phyloP scores from a whole-genome alignment of 257 asterid genomes.

The Parsonsia alboflavescens region DNA sequence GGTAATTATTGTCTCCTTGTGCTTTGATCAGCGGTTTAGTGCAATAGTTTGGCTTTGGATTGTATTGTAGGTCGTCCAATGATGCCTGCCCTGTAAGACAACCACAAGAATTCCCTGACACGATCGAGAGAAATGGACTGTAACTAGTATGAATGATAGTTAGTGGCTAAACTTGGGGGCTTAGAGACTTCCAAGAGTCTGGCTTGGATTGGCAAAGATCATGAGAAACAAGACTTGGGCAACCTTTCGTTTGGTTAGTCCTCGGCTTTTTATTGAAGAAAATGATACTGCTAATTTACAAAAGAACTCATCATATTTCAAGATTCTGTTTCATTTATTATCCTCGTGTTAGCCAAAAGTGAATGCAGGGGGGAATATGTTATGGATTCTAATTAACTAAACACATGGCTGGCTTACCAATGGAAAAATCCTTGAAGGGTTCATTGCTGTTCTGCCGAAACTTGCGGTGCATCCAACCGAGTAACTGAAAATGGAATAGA shows the following conservation, averaged over 20 bases:
- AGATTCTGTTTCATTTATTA: background rate
- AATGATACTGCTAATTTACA: background rate
- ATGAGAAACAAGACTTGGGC: background rate
- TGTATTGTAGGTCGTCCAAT: slow-evolving; percentile 34
- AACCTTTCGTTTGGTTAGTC: background rate
- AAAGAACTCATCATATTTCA: background rate
- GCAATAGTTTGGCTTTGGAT: slow-evolving; percentile 27
- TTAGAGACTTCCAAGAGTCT: background rate
- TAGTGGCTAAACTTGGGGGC: background rate
- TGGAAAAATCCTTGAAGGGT: slow-evolving; percentile 54
- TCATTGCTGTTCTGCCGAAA: slow-evolving; percentile 69
- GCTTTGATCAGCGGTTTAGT: slow-evolving; percentile 35
- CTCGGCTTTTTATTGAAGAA: background rate
- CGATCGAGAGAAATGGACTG: slow-evolving; percentile 7
- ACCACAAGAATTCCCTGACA: slow-evolving; percentile 36
- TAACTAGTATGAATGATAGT: slow-evolving; percentile 12
- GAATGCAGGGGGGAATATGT: background rate
- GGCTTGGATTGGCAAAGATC: background rate
- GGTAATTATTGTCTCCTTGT: slow-evolving; percentile 39
- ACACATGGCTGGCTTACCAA: slow-evolving; percentile 39
- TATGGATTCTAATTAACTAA: background rate
- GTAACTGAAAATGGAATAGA: slow-evolving; percentile 51
- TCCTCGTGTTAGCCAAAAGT: background rate
- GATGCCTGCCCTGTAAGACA: slow-evolving; percentile 61
- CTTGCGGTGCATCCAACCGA: slow-evolving; percentile 98